These are phyloP conservation scores for Heterobasidion irregulare DNA, from an alignment of 1,284 basidiomycete species.

Conservation along the genomic window DNA sequence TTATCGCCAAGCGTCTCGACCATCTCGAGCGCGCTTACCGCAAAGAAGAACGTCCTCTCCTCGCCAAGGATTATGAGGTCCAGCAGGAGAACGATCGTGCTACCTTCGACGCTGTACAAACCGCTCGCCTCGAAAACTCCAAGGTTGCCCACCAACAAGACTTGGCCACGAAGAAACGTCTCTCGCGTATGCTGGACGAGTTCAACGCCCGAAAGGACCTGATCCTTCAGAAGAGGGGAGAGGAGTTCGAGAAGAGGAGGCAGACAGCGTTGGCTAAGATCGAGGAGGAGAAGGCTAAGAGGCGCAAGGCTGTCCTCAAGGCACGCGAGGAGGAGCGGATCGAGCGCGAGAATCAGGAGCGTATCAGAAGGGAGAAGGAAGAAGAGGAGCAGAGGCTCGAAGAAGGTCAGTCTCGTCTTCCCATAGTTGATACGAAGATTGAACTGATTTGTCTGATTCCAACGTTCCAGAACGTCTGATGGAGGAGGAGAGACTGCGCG, in stretches of 20 bases:
- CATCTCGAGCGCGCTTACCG: slow-evolving; percentile 95
- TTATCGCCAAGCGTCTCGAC: slow-evolving; percentile 87
- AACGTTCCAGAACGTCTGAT: slow-evolving; percentile 36
- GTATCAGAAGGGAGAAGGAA: slow-evolving; percentile 11
- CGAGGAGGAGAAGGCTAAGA: slow-evolving; percentile 80
- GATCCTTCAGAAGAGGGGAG: slow-evolving; percentile 58
- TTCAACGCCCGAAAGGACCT: slow-evolving; percentile 54
- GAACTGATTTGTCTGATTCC: not conserved
- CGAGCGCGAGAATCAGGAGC: slow-evolving; percentile 46
- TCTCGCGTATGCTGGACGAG: slow-evolving; percentile 73
- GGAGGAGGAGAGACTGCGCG: slow-evolving; percentile 41
- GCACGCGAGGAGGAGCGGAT: slow-evolving; percentile 50
- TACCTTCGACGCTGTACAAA: slow-evolving; percentile 63
- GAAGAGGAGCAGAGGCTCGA: slow-evolving; percentile 38
- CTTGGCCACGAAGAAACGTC: slow-evolving; percentile 71
- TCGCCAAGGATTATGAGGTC: slow-evolving; percentile 81
- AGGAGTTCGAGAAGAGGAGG: slow-evolving; percentile 62
- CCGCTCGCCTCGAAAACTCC: slow-evolving; percentile 52
- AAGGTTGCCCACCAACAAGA: slow-evolving; percentile 62
- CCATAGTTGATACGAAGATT: too few species aligned
- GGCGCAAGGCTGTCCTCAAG: slow-evolving; percentile 46
- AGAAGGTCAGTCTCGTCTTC: slow-evolving; percentile 34
- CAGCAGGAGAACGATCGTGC: slow-evolving; percentile 76
- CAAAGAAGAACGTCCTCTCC: slow-evolving; percentile 86
- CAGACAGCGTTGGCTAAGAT: slow-evolving; percentile 65